These are phyloP conservation scores for Russula earlei DNA, from an alignment of 768 basidiomycete species.

Conservation along the genomic window DNA sequence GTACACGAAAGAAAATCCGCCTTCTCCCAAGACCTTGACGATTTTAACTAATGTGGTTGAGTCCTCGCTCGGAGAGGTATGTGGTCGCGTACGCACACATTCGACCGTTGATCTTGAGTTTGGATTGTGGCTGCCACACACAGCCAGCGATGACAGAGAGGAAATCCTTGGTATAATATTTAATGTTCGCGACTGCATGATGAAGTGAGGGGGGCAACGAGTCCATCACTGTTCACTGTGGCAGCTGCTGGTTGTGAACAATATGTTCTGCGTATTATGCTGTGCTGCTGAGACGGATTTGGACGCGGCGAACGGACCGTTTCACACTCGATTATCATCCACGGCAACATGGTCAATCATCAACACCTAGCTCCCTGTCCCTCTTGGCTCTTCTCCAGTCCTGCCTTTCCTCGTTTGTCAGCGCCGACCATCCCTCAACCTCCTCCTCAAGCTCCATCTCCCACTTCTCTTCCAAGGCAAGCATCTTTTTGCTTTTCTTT, in stretches of 20 bases:
- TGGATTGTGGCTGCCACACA: slow-evolving; percentile 71
- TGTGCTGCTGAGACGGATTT: neutral
- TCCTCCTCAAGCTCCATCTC: slow-evolving; percentile 71
- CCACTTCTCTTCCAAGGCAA: slow-evolving; percentile 68
- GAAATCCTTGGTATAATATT: slow-evolving; percentile 74
- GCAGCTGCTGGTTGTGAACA: neutral
- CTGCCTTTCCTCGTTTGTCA: slow-evolving; percentile 29
- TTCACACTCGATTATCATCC: neutral
- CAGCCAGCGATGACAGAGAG: slow-evolving; percentile 76
- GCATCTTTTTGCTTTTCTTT: slow-evolving; percentile 74
- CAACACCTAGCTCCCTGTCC: slow-evolving; percentile 47
- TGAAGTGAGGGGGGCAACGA: slow-evolving; percentile 13
- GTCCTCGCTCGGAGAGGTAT: neutral
- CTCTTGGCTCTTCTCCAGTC: slow-evolving; percentile 49
- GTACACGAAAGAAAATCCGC: slow-evolving; percentile 90
- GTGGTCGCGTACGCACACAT: slow-evolving; percentile 54
- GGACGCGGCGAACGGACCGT: no score
- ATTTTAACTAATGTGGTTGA: slow-evolving; percentile 56
- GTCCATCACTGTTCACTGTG: slow-evolving; percentile 6
- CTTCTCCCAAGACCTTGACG: slow-evolving; percentile 88
- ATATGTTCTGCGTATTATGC: neutral
- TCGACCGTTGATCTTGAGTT: slow-evolving; percentile 91
- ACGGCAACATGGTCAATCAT: slow-evolving; percentile 21
- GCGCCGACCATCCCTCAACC: slow-evolving; percentile 48
- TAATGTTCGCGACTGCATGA: slow-evolving; percentile 45